Evolutionary conservation across 2,329 filamentous ascomycete genomes (phyloP).

Genomic region (Phialemonium atrogriseum): DNA sequence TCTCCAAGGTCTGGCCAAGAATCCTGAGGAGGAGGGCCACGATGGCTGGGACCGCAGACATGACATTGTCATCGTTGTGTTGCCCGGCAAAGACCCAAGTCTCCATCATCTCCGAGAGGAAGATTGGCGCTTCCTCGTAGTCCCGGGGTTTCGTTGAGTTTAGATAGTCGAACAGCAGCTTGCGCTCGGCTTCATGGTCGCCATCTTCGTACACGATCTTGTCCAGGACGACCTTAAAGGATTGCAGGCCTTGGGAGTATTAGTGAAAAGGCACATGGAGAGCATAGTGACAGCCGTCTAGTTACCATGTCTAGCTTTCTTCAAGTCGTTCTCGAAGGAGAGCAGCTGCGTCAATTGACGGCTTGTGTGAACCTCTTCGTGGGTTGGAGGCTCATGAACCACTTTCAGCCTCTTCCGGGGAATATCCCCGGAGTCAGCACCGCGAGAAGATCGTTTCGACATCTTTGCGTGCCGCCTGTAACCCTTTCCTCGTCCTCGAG

Average conservation of each 20-base stretch:
- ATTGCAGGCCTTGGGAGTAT: constrained; percentile 46
- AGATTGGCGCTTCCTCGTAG: constrained; percentile 51
- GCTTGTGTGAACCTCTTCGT: constrained; percentile 53
- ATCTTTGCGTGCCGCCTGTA: too few species aligned
- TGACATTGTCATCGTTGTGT: constrained; percentile 69
- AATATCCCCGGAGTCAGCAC: constrained; percentile 29
- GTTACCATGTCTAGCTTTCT: constrained; percentile 57
- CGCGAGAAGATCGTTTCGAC: constrained; percentile 35
- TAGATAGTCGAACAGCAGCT: constrained; percentile 63
- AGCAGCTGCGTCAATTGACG: constrained; percentile 63
- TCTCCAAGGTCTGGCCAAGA: constrained; percentile 64
- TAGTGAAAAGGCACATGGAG: background rate
- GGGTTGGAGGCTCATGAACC: constrained; percentile 47
- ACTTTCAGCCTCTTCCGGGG: constrained; percentile 47
- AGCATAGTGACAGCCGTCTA: too few species aligned
- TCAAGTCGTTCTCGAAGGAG: constrained; percentile 61
- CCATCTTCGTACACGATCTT: constrained; percentile 46
- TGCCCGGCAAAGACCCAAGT: constrained; percentile 80
- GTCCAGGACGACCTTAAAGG: constrained; percentile 65
- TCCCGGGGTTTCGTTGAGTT: constrained; percentile 42
- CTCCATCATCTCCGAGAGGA: constrained; percentile 73
- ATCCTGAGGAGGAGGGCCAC: constrained; percentile 75
- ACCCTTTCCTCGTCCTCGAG: too few species aligned
- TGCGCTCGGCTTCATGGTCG: constrained; percentile 37
- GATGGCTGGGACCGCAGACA: constrained; percentile 73